A percentile compares a stretch with the other conserved stretches of the same genome.
These are phyloP conservation scores for Chrysoporthe deuterocubensis DNA, from an alignment of 2,329 filamentous ascomycete species.

Conservation along the genomic window DNA sequence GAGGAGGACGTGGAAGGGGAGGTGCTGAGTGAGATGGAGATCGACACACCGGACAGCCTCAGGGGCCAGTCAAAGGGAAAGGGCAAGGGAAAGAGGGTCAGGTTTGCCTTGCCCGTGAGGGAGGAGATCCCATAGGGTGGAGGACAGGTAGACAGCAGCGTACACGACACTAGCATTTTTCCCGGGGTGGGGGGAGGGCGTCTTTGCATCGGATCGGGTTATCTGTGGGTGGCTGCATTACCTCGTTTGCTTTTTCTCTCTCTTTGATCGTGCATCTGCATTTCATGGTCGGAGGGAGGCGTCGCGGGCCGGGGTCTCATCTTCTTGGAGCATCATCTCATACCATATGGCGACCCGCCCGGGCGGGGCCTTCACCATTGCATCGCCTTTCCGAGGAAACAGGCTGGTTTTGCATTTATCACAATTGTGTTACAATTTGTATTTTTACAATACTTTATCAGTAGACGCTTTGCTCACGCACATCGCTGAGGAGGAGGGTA, in stretches of 20 bases:
- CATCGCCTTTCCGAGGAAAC: slow-evolving; percentile 10
- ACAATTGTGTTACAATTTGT: background rate
- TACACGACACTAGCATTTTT: slow-evolving; percentile 1
- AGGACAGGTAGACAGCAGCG: no score
- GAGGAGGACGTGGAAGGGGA: slow-evolving; percentile 63
- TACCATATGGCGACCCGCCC: no score
- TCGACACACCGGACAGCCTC: slow-evolving; percentile 36
- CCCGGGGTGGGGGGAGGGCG: background rate
- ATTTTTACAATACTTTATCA: slow-evolving; percentile 2
- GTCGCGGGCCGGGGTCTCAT: background rate
- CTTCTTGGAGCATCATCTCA: background rate
- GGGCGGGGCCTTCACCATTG: background rate
- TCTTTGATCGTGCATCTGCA: background rate
- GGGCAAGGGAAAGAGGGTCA: slow-evolving; percentile 62
- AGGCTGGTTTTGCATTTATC: slow-evolving; percentile 5
- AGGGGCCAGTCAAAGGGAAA: slow-evolving; percentile 49
- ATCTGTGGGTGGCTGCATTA: background rate
- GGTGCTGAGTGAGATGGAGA: slow-evolving; percentile 47
- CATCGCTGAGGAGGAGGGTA: slow-evolving; percentile 1
- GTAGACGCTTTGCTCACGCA: slow-evolving; percentile 28
- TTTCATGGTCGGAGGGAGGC: background rate
- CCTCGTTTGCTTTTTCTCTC: background rate
- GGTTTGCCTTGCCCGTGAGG: slow-evolving; percentile 55
- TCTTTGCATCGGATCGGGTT: background rate
- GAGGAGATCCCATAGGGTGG: slow-evolving; percentile 35